Evolutionary conservation across 768 basidiomycete species (phyloP).

Genomic region (Psilocybe azurescens): DNA sequence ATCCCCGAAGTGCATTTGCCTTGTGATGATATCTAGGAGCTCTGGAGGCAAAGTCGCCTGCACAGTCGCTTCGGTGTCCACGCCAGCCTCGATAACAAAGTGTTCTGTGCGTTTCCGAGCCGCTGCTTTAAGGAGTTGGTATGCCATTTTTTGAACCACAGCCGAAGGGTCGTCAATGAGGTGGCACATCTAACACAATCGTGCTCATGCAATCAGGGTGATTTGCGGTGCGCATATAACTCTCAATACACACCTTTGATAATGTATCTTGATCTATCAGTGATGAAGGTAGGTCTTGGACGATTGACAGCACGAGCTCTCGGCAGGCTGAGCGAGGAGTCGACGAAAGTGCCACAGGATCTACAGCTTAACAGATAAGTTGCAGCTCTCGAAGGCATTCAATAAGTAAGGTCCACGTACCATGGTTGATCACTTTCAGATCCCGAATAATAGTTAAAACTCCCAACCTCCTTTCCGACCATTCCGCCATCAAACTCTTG

Average conservation of each 20-base stretch:
- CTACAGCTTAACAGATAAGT: constrained; percentile 11
- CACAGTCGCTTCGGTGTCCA: constrained; percentile 59
- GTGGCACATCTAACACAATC: constrained; percentile 69
- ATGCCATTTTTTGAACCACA: constrained; percentile 79
- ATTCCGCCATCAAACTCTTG: constrained; percentile 70
- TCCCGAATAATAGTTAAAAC: constrained; percentile 67
- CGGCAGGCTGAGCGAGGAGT: constrained; percentile 69
- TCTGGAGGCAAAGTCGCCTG: constrained; percentile 59
- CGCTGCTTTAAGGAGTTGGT: constrained; percentile 71
- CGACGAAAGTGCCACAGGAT: constrained; percentile 27
- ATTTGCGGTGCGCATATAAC: background rate
- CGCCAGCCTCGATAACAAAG: constrained; percentile 86
- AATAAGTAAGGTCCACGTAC: constrained; percentile 40
- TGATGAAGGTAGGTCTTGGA: constrained; percentile 67
- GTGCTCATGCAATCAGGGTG: background rate
- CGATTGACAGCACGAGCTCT: constrained; percentile 69
- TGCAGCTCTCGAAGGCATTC: background rate
- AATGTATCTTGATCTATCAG: constrained; percentile 70
- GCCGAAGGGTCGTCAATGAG: constrained; percentile 67
- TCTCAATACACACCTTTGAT: constrained; percentile 50
- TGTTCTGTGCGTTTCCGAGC: constrained; percentile 80
- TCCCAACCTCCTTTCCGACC: constrained; percentile 60
- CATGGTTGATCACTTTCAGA: constrained; percentile 56
- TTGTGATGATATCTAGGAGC: constrained; percentile 66
- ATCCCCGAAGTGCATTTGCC: constrained; percentile 44